Conservation (phyloP, 139 green algal genomes). For the Dunaliella sp. region DNA sequence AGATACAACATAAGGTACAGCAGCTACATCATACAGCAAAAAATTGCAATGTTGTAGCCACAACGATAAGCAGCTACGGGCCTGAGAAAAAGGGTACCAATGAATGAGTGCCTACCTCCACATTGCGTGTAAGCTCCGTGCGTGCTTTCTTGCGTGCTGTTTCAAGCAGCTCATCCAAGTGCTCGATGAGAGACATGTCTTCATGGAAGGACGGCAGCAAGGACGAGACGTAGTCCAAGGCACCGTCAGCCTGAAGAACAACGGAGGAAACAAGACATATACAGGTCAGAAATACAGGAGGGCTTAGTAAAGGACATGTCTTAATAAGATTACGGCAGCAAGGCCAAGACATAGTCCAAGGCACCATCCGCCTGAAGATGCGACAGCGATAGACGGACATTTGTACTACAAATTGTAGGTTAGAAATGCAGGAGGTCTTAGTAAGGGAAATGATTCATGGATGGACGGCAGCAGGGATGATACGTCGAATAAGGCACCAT, state of each 20-base stretch:
- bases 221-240: conserved; percentile 33
- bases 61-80: no score
- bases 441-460: no score
- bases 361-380: conserved; percentile 41
- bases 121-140: conserved; percentile 36
- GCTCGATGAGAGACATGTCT: conserved; percentile 56
- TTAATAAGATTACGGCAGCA: conserved; percentile 48
- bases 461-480: no score
- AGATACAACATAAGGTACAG: no score
- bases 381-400: no score
- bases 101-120: conserved; percentile 26
- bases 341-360: conserved; percentile 32
- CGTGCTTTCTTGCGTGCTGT: conserved; percentile 31
- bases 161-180: conserved; percentile 42
- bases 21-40: no score
- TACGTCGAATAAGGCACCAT: no score
- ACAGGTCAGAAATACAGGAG: no score
- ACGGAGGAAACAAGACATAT: no score
- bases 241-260: conserved; percentile 32
- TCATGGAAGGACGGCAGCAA: conserved; percentile 50
- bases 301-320: conserved; percentile 54
- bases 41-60: no score
- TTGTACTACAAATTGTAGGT: no score
- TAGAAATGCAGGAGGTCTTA: no score
- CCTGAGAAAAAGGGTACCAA: not conserved